Base-by-base conservation (phyloP, 108 stramenopile species). In the Cyclostephanos tholiformis region DNA sequence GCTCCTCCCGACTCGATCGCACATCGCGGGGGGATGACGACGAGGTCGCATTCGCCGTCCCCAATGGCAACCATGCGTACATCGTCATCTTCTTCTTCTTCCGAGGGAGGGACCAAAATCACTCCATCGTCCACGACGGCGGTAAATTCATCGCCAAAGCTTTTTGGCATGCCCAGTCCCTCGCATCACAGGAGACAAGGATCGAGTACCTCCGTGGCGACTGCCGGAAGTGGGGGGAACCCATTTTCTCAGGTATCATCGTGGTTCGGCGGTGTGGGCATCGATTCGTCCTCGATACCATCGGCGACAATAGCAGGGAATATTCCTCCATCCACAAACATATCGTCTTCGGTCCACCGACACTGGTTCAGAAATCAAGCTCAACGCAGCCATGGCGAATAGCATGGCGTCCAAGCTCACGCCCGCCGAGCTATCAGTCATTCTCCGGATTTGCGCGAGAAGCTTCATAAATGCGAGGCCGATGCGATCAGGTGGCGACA, bases 361-460 rank as follows among this genome's bases (percentile, higher is more conserved):
- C 74, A 26, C 58, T 26, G 59, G 65, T 22, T 58, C 73, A 2
- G 81, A 76, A 75, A 62, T 77, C 69, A 82, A 85, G 51, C 65
- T 93, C 52, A 93, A 80, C 73, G 83, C 87, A 7, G 82, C 79
- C n/a, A 74, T 91, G 73, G 92, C 89, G 17, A 84, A 86, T 41
- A 88, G 89, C 62, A 89, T 91, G 86, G 91, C 91, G 14, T 82
- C 88, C 17, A 95, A 95, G 80, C 78, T 95, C 4, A 75, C 87
- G 6, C 89, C 91, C 29, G 82, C 88, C 30, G 93, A 95, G 77
- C 69, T 95, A 27, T 87, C 87, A 29, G 88, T 90, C 36, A 96
- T 96, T 64, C 84, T 96, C 13, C 74, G 82, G n/a, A 91, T n/a
- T n/a, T 96, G 92, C 88, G 86, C 19, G 85, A 90, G 41, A 79